These are phyloP conservation scores for Sarocladium kiliense DNA, from an alignment of 2,329 filamentous ascomycete genomes.

Conservation along the genomic window DNA sequence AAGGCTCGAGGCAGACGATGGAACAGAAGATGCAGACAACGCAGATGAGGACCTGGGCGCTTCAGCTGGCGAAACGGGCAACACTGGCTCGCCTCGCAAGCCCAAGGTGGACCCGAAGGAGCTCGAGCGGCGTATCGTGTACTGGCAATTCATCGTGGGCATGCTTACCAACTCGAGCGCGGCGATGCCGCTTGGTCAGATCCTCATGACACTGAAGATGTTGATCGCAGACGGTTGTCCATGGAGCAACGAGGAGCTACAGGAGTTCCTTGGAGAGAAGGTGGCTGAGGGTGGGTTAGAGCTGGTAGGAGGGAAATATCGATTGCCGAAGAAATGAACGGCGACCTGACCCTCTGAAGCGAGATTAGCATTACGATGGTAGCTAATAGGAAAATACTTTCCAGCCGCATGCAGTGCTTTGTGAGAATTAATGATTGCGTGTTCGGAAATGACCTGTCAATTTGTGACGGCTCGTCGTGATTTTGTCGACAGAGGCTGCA, in stretches of 20 bases:
- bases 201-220: slow-evolving; percentile 94
- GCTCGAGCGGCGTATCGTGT: slow-evolving; percentile 57
- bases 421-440: background rate
- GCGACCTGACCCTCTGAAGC: too few relatives aligned
- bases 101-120: slow-evolving; percentile 59
- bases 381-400: too few relatives aligned
- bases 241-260: slow-evolving; percentile 83
- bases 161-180: slow-evolving; percentile 91
- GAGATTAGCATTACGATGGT: too few relatives aligned
- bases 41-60: slow-evolving; percentile 20
- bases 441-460: background rate
- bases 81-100: slow-evolving; percentile 38
- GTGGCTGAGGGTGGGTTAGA: slow-evolving; percentile 67
- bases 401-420: background rate
- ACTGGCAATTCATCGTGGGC: slow-evolving; percentile 87
- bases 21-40: slow-evolving; percentile 26
- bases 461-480: background rate
- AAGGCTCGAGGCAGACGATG: slow-evolving; percentile 39
- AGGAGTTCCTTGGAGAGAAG: slow-evolving; percentile 74
- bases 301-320: slow-evolving; percentile 65
- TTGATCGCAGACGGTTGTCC: slow-evolving; percentile 82
- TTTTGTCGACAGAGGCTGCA: background rate
- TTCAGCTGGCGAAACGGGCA: background rate
- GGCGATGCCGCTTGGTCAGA: slow-evolving; percentile 72
- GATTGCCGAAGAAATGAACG: slow-evolving; percentile 54